Conservation (phyloP, 1,284 basidiomycete species). For the Laetiporus sulphureus region DNA sequence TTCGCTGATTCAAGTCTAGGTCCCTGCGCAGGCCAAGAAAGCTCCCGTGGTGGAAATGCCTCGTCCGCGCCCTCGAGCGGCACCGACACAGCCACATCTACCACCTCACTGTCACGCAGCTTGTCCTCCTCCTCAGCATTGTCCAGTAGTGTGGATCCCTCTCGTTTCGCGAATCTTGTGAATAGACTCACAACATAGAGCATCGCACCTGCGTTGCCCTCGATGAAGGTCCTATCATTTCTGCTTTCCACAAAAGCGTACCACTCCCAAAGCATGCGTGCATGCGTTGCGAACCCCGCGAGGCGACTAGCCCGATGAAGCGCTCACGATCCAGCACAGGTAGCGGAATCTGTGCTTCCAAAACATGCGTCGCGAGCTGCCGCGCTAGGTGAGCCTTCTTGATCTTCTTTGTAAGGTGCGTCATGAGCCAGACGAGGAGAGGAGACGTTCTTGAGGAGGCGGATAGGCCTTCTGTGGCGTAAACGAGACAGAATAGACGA, state of each 20-base stretch:
- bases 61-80: not conserved
- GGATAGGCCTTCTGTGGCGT: slow-evolving; percentile 32
- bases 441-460: slow-evolving; percentile 37
- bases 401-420: slow-evolving; percentile 31
- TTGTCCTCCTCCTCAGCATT: not conserved
- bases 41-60: not conserved
- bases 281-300: slow-evolving; percentile 36
- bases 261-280: slow-evolving; percentile 50
- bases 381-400: slow-evolving; percentile 35
- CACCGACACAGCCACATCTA: slow-evolving; percentile 2
- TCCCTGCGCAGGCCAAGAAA: not conserved
- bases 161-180: slow-evolving; percentile 24
- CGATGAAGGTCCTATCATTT: slow-evolving; percentile 31
- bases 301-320: slow-evolving; percentile 42
- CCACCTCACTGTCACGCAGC: not conserved
- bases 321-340: slow-evolving; percentile 36
- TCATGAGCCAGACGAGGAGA: slow-evolving; percentile 47
- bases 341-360: slow-evolving; percentile 33
- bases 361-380: slow-evolving; percentile 40
- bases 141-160: not conserved
- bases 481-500: slow-evolving; percentile 19
- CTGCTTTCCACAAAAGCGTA: slow-evolving; percentile 33
- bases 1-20: not conserved
- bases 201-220: slow-evolving; percentile 40
- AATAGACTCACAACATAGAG: slow-evolving; percentile 52